These are phyloP conservation scores for Rhodosporidiobolus sp. DNA, from an alignment of 768 basidiomycete species.

Conservation along the genomic window DNA sequence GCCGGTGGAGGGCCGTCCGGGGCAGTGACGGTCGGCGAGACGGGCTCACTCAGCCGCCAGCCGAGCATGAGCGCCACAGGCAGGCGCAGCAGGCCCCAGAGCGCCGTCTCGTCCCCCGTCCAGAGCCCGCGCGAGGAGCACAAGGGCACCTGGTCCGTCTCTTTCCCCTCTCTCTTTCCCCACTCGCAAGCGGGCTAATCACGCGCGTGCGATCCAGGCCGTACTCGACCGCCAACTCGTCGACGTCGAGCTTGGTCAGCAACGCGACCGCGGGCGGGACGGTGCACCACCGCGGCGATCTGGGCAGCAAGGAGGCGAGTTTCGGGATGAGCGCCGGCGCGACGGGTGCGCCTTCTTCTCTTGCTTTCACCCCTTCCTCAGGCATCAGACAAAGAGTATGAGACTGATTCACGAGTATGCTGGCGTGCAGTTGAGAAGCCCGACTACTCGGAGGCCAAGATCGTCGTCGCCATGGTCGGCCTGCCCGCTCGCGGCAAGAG, in stretches of 20 bases:
- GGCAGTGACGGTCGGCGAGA: conserved; percentile 15
- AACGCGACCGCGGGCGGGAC: conserved; percentile 19
- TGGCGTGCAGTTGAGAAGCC: conserved; percentile 70
- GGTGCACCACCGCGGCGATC: conserved; percentile 3
- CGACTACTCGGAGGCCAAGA: conserved; percentile 97
- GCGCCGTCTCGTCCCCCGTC: conserved; percentile 3
- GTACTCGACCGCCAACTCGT: conserved; percentile 40
- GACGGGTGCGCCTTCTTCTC: conserved; percentile 15
- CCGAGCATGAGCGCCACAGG: not conserved
- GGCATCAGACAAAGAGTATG: not conserved
- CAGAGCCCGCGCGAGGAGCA: conserved; percentile 21
- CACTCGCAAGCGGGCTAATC: too few relatives aligned
- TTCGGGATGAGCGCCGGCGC: conserved; percentile 38
- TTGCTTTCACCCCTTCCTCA: not conserved
- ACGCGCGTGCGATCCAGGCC: not conserved
- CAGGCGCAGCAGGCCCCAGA: conserved; percentile 1
- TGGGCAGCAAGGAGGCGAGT: conserved; percentile 18
- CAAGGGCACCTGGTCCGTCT: conserved; percentile 29
- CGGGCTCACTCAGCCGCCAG: not conserved
- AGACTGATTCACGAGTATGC: not conserved
- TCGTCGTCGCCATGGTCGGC: conserved; percentile 97
- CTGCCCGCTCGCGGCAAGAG: conserved; percentile 98
- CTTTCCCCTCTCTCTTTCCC: not conserved
- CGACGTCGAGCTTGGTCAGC: conserved; percentile 12
- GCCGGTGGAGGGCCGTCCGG: too few relatives aligned